Percentiles rank a stretch among this genome's conserved stretches.
phyloP scores from a whole-genome alignment of 345 rosid genomes.

The Arabidopsis arenosa region DNA sequence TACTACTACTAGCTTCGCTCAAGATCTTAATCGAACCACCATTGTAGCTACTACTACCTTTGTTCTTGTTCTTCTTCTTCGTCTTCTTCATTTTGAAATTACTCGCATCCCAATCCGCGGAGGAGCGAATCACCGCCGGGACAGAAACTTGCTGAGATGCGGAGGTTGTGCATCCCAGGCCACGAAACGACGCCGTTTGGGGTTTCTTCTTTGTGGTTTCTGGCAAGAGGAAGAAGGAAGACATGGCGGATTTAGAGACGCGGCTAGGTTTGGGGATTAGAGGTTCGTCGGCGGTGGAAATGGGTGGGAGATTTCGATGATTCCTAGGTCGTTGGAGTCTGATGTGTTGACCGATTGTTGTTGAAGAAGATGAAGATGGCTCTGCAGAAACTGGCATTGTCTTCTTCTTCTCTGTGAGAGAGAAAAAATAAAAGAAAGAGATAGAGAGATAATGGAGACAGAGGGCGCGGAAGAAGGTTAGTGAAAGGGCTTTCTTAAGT shows the following conservation, averaged over 20 bases:
- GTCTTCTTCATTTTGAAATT: constrained; percentile 53
- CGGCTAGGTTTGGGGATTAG: constrained; percentile 52
- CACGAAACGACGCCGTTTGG: constrained; percentile 60
- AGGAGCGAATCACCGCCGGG: constrained; percentile 76
- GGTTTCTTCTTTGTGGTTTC: constrained; percentile 56
- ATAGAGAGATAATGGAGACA: constrained; percentile 28
- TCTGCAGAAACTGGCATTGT: constrained; percentile 63
- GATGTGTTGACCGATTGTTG: constrained; percentile 55
- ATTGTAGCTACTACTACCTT: not conserved
- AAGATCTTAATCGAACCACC: constrained; percentile 39
- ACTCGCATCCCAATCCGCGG: constrained; percentile 77
- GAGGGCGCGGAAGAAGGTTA: constrained; percentile 26
- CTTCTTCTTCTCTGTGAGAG: constrained; percentile 6
- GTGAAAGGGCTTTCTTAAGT: not conserved
- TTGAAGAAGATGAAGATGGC: constrained; percentile 47
- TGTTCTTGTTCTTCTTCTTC: constrained; percentile 49
- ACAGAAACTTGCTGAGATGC: constrained; percentile 84
- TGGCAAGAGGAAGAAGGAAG: constrained; percentile 52
- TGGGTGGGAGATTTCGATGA: constrained; percentile 46
- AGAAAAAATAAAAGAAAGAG: constrained; percentile 16
- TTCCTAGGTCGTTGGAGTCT: constrained; percentile 59
- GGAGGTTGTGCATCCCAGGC: constrained; percentile 76
- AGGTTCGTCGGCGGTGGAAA: constrained; percentile 40
- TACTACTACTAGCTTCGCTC: constrained; percentile 30
- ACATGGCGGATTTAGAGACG: constrained; percentile 46